Conservation (phyloP, 768 basidiomycete genomes). For the Termitomyces eurrhizus region DNA sequence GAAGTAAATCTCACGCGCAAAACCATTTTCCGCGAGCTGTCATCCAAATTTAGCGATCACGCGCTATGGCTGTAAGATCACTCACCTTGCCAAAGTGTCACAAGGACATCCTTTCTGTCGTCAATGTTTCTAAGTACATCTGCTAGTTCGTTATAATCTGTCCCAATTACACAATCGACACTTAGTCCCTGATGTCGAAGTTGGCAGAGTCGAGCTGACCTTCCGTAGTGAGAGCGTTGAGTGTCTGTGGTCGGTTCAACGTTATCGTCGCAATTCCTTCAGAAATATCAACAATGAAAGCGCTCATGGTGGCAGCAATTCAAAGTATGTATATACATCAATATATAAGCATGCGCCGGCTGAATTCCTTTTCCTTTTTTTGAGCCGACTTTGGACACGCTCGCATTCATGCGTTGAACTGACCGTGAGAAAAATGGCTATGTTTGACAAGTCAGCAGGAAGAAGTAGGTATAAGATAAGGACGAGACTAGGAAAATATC, state of each 20-base stretch:
- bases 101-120: constrained; percentile 53
- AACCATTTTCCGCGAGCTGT: constrained; percentile 69
- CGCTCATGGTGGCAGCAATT: constrained; percentile 31
- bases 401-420: not conserved
- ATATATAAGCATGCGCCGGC: not conserved
- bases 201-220: constrained; percentile 26
- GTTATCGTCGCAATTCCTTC: constrained; percentile 67
- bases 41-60: not conserved
- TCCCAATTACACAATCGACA: not conserved
- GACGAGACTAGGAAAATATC: not conserved
- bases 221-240: constrained; percentile 58
- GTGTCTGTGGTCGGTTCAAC: constrained; percentile 51
- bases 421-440: not conserved
- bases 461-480: not conserved
- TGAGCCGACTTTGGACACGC: not conserved
- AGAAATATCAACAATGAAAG: constrained; percentile 43
- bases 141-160: constrained; percentile 64
- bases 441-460: not conserved
- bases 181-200: not conserved
- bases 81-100: constrained; percentile 67
- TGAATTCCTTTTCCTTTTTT: not conserved
- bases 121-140: constrained; percentile 56
- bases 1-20: constrained; percentile 51
- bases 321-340: not conserved
- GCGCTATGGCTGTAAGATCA: not conserved